Conservation (phyloP, 2,329 filamentous ascomycete species). For the Penicillium digitatum region DNA sequence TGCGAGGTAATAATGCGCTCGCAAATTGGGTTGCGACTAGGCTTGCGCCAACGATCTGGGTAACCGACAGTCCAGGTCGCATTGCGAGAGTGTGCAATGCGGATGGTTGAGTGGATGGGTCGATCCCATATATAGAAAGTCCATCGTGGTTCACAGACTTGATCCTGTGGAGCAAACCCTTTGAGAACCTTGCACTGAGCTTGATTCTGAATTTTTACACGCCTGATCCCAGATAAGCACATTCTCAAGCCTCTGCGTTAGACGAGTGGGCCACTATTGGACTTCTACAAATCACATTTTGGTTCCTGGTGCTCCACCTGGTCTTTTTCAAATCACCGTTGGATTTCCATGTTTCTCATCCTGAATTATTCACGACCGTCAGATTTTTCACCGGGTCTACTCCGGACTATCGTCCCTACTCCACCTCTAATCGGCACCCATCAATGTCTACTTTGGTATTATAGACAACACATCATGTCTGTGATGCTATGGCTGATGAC, state of each 20-base stretch:
- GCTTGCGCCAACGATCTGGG: neutral
- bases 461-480: neutral
- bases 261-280: neutral
- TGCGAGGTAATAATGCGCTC: constrained; percentile 24
- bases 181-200: neutral
- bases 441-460: neutral
- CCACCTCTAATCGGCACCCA: neutral
- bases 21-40: constrained; percentile 2
- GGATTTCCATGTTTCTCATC: neutral
- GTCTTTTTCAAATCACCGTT: neutral
- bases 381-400: too few relatives aligned
- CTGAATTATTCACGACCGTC: neutral
- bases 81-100: neutral
- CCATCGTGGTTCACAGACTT: neutral
- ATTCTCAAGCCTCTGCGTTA: neutral
- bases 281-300: constrained; percentile 1
- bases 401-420: rapidly evolving
- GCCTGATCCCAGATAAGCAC: constrained; percentile 5
- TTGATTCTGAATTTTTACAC: neutral
- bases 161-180: neutral
- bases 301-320: neutral
- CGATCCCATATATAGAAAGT: neutral
- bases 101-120: neutral
- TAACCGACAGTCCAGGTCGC: neutral
- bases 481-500: neutral